Evolutionary conservation across 1,284 basidiomycete genomes (phyloP), one percentile per base, ranked within the genome.

Genomic region (Ustilago loliicola): DNA sequence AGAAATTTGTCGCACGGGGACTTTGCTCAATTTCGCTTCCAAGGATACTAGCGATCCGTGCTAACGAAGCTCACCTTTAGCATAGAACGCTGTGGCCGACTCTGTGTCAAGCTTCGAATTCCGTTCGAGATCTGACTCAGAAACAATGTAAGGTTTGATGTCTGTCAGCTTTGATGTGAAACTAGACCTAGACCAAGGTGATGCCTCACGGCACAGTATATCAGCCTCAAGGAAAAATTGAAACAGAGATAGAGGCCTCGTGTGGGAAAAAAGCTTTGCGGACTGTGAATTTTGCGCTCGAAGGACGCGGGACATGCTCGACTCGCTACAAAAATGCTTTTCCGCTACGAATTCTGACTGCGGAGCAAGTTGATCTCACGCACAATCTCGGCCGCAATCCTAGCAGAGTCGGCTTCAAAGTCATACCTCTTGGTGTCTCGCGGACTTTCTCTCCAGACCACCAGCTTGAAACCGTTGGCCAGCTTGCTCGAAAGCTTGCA

Each of bases 401-500:
- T 91, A 0, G 92, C 89, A 80, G 89, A 94, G 86, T 97, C 96
- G 0, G 95, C 96, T 87, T 99, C 97, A 85, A 98, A 98, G 83
- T 99, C 96, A 85, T 98, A 99, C 36, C 96, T 90, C 89, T 99
- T 99, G 34, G 85, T 85, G 69, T 89, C 87, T 23, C 83, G 67
- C 73, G 91, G 92, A 36, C 91, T 90, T 54, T 92, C 91, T 48
- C 91, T 88, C 82, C 89, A 89, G 4, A 94, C 91, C 47, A 93
- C 89, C 27, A 94, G 88, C 88, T 97, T 97, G 90, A 99, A 96
- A 27, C 91, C 91, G 3, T 92, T 90, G 23, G 92, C 91, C 5
- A 91, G 91, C 85, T 96, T 94, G 51, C 91, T 90, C 0, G 92
- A 93, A 81, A 95, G 92, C 79, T 94, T 93, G 85, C 93, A 94